Conservation (phyloP, 2,329 filamentous ascomycete genomes). For the Chaetomium sp. region DNA sequence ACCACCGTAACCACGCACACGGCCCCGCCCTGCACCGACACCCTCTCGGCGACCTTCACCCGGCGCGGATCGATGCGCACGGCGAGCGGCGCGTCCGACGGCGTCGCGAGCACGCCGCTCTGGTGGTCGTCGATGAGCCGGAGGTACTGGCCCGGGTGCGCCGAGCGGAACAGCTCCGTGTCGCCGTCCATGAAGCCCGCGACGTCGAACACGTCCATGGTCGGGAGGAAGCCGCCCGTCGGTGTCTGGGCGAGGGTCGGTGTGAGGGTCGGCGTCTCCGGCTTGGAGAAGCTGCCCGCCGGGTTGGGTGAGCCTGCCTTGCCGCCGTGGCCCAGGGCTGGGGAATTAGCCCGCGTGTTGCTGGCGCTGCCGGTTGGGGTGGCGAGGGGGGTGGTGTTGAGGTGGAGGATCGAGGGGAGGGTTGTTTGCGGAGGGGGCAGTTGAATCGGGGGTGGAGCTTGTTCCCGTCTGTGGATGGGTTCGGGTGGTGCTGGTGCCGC, state of each 20-base stretch:
- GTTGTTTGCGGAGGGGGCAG: not conserved
- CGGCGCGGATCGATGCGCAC: slow-evolving; percentile 23
- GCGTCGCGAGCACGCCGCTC: slow-evolving; percentile 21
- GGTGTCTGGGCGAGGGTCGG: slow-evolving; percentile 1
- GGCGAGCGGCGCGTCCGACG: slow-evolving; percentile 5
- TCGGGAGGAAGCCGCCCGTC: slow-evolving; percentile 11
- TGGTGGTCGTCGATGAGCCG: slow-evolving; percentile 23
- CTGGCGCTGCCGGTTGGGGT: slow-evolving; percentile 20
- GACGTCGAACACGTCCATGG: slow-evolving; percentile 27
- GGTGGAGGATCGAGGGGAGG: not conserved
- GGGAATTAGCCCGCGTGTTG: slow-evolving; percentile 24
- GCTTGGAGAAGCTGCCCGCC: slow-evolving; percentile 10
- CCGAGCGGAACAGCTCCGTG: slow-evolving; percentile 18
- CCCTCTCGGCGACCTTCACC: slow-evolving; percentile 24
- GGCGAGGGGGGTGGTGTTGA: slow-evolving; percentile 17
- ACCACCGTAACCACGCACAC: slow-evolving; percentile 26
- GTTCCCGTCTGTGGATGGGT: not conserved
- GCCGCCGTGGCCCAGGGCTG: not conserved
- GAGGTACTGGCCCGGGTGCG: slow-evolving; percentile 1
- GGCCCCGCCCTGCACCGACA: slow-evolving; percentile 16
- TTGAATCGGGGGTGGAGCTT: slow-evolving; percentile 1
- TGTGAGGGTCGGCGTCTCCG: slow-evolving; percentile 11
- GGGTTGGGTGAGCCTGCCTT: not conserved
- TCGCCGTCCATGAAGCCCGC: slow-evolving; percentile 19
- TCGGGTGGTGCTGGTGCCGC: not conserved